Evolutionary conservation across 139 green algal genomes (phyloP), one percentile per base, ranked within the genome.

Genomic region (Chlamydomonas incerta): DNA sequence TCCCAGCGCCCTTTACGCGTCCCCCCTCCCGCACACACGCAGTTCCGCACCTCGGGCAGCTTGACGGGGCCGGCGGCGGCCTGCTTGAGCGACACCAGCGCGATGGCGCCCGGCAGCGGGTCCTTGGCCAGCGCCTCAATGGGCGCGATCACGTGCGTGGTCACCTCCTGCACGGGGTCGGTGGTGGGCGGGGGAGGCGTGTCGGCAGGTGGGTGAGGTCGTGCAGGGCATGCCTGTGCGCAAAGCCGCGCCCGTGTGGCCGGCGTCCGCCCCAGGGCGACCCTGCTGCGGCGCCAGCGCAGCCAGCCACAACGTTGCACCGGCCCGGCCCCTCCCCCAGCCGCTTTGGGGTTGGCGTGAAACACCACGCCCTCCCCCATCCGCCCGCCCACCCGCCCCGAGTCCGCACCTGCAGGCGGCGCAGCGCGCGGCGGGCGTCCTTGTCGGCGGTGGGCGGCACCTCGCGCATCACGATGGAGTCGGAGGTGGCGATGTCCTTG

Each of bases 401-500:
- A 14, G 5, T 23, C 66, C 28, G 1, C 62, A 89, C 97, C 90
- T 98, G 95, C 66, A 99, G 88, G 34, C 98, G 91, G 55, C 91
- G 89, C 75, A 99, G 91, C 10, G 96, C 94, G 11, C 89, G 68
- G 28, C 95, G 89, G 20, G 73, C 93, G 9, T 91, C 91, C 23
- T 88, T 88, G 80, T 98, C 94, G 26, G 72, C 67, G 20, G 65
- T 31, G 26, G 91, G 81, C 21, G 93, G 93, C 11, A 98, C 28
- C 85, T 97, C 83, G 60, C 89, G 87, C 93, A 99, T 92, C 57
- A 98, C 83, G 71, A 99, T 90, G 46, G 91, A 95, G 93, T 99
- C 98, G 0, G 90, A 91, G 37, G 97, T 99, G 65, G 97, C 97
- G 52, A 99, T 96, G 91, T 99, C 97, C 90, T 99, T 99, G 94